Evolutionary conservation across 108 stramenopile species (phyloP).

Genomic region (Nitzschia sp.): DNA sequence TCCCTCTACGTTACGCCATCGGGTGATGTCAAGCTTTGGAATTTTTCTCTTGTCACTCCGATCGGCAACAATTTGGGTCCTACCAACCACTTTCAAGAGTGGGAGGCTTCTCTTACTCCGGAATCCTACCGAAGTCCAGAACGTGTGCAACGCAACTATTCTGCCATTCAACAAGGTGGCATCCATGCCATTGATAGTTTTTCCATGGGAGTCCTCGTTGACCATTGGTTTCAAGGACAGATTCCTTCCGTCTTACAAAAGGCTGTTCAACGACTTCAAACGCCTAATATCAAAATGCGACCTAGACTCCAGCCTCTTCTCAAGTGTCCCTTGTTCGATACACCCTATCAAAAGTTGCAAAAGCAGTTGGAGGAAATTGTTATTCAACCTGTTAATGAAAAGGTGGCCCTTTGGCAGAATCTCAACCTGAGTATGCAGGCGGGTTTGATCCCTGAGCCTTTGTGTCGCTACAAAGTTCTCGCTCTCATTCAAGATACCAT

Average conservation of each 20-base stretch:
- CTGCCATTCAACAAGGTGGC: constrained; percentile 54
- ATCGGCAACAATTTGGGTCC: constrained; percentile 60
- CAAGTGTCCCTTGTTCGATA: constrained; percentile 83
- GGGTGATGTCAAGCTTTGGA: constrained; percentile 86
- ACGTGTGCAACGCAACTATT: constrained; percentile 58
- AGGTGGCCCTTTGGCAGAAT: constrained; percentile 73
- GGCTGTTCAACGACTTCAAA: constrained; percentile 69
- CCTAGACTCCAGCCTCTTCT: constrained; percentile 70
- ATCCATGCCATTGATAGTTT: constrained; percentile 80
- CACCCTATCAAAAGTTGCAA: constrained; percentile 67
- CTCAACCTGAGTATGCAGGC: constrained; percentile 39
- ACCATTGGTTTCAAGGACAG: constrained; percentile 58
- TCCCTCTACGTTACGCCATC: constrained; percentile 75
- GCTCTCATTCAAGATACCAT: constrained; percentile 63
- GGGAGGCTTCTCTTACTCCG: constrained; percentile 55
- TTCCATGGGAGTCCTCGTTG: constrained; percentile 70
- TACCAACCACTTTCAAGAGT: constrained; percentile 62
- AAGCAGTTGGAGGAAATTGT: constrained; percentile 61
- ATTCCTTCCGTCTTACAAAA: constrained; percentile 73
- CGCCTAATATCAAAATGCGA: constrained; percentile 63
- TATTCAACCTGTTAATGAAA: constrained; percentile 75
- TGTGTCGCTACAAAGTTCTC: constrained; percentile 70
- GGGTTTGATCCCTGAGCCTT: constrained; percentile 45
- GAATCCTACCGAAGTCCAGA: constrained; percentile 78
- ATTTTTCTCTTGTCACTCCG: constrained; percentile 67